Evolutionary conservation across 441 rosid species (phyloP).

Genomic region (Daphne laureola): DNA sequence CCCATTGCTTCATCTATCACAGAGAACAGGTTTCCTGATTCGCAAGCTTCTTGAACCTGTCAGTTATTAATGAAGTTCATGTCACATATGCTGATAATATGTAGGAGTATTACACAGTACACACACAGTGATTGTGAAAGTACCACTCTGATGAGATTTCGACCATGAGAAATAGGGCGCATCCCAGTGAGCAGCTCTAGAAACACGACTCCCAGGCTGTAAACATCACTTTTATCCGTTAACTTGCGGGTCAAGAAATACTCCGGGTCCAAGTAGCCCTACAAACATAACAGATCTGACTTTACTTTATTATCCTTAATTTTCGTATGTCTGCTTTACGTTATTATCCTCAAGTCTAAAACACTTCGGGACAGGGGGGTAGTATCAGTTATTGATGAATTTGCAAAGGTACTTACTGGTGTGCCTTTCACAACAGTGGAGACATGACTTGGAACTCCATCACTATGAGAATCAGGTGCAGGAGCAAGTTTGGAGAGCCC

Average conservation of each 20-base stretch:
- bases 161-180: constrained; percentile 91
- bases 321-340: no score
- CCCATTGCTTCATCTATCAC: constrained; percentile 76
- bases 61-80: not conserved
- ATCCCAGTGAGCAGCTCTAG: constrained; percentile 88
- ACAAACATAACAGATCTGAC: constrained; percentile 10
- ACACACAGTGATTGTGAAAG: no score
- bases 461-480: constrained; percentile 70
- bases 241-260: constrained; percentile 89
- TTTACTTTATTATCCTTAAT: no score
- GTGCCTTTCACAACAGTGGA: constrained; percentile 98
- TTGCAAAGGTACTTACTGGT: constrained; percentile 43
- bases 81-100: no score
- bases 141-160: constrained; percentile 91
- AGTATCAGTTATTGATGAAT: no score
- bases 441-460: constrained; percentile 52
- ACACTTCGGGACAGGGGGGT: no score
- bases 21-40: constrained; percentile 71
- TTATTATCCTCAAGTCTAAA: no score
- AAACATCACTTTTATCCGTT: constrained; percentile 97
- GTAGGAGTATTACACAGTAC: no score
- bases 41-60: constrained; percentile 66
- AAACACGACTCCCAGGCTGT: constrained; percentile 93
- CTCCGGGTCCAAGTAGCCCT: constrained; percentile 99
- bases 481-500: constrained; percentile 97